phyloP scores from a whole-genome alignment of 176 grass and related monocot species.

The Chrysopogon serrulatus region DNA sequence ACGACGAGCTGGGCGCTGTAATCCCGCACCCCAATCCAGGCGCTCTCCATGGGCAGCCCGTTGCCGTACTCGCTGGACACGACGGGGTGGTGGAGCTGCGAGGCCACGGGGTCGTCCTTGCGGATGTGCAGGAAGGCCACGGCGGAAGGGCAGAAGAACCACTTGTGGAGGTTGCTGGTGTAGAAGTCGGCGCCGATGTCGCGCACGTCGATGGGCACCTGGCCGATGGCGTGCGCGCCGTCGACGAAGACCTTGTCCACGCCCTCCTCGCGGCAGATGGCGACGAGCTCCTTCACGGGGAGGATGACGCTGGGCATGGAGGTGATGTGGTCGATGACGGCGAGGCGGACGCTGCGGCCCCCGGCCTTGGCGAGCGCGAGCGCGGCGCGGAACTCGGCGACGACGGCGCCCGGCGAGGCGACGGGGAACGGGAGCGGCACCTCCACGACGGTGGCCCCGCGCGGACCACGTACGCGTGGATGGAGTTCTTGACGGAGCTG shows the following conservation, averaged over 20 bases:
- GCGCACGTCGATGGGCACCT: slow-evolving; percentile 65
- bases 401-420: slow-evolving; percentile 35
- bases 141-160: slow-evolving; percentile 90
- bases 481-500: slow-evolving; percentile 70
- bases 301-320: slow-evolving; percentile 85
- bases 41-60: slow-evolving; percentile 82
- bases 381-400: slow-evolving; percentile 59
- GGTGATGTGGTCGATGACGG: slow-evolving; percentile 84
- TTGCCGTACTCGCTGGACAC: slow-evolving; percentile 90
- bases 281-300: slow-evolving; percentile 76
- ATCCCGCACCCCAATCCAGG: slow-evolving; percentile 93
- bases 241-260: slow-evolving; percentile 89
- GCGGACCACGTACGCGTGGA: slow-evolving; percentile 65
- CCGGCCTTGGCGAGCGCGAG: slow-evolving; percentile 39
- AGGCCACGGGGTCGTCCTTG: slow-evolving; percentile 32
- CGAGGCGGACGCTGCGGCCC: slow-evolving; percentile 51
- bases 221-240: slow-evolving; percentile 81
- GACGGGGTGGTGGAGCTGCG: slow-evolving; percentile 85
- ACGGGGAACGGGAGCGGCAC: slow-evolving; percentile 72
- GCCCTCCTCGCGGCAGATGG: slow-evolving; percentile 83
- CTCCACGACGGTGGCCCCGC: slow-evolving; percentile 66
- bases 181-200: slow-evolving; percentile 95
- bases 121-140: slow-evolving; percentile 81
- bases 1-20: slow-evolving; percentile 87
- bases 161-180: slow-evolving; percentile 97